A percentile compares a stretch with the other conserved stretches of the same genome.
Evolutionary conservation across 2,329 filamentous ascomycete species (phyloP).

Genomic region (Fusarium cyanostomum): DNA sequence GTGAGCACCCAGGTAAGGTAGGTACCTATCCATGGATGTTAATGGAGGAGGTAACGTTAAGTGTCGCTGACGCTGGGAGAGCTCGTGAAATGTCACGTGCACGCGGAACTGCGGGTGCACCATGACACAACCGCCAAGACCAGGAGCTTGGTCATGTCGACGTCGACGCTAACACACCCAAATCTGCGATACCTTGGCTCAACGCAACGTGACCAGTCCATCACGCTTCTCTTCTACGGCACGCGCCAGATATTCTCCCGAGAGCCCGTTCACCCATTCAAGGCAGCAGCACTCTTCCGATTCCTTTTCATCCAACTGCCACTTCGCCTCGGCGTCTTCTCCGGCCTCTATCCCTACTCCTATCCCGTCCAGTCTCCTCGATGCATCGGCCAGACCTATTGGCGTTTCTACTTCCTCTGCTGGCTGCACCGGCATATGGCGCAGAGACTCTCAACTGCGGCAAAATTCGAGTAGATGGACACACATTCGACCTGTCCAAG

Average conservation of each 20-base stretch:
- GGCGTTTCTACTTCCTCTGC: constrained; percentile 50
- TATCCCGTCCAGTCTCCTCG: constrained; percentile 27
- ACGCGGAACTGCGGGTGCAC: constrained; percentile 29
- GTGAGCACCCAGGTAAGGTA: no score
- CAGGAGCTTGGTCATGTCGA: constrained; percentile 43
- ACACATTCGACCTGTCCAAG: constrained; percentile 70
- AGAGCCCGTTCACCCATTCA: not conserved
- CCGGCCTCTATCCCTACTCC: not conserved
- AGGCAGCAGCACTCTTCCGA: not conserved
- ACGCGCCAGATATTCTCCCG: constrained; percentile 11
- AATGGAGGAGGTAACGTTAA: no score
- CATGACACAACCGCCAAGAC: constrained; percentile 46
- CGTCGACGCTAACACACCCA: constrained; percentile 21
- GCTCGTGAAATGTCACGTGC: constrained; percentile 44
- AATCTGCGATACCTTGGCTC: constrained; percentile 41
- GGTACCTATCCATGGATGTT: no score
- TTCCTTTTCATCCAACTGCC: constrained; percentile 16
- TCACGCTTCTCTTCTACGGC: constrained; percentile 30
- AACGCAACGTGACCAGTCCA: constrained; percentile 44
- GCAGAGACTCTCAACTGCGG: constrained; percentile 69
- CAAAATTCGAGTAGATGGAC: constrained; percentile 65
- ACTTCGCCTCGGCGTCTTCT: constrained; percentile 5
- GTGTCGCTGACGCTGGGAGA: not conserved
- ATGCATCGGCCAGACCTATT: constrained; percentile 55
- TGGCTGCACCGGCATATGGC: constrained; percentile 50